phyloP scores from a whole-genome alignment of 352 stramenopile genomes.

The Phytophthora cryptogea region DNA sequence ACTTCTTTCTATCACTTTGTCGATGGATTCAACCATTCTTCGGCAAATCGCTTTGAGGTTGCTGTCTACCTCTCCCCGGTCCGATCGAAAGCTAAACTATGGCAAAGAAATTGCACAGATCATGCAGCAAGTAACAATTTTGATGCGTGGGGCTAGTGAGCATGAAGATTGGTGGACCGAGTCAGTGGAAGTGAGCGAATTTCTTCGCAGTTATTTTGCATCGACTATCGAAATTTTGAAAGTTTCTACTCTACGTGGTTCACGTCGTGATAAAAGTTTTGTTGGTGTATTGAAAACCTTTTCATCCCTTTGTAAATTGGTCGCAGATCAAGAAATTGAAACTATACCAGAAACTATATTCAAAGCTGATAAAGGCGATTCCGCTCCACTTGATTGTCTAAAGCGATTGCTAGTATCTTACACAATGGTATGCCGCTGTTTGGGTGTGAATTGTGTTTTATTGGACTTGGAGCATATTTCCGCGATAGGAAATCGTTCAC shows the following conservation, averaged over 20 bases:
- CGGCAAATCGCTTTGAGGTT: slow-evolving; percentile 30
- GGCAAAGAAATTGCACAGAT: slow-evolving; percentile 21
- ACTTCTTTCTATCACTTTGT: slow-evolving; percentile 33
- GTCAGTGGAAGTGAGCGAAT: slow-evolving; percentile 10
- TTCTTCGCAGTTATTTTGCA: slow-evolving; percentile 26
- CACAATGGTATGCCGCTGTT: slow-evolving; percentile 22
- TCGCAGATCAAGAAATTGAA: slow-evolving; percentile 19
- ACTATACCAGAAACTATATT: background rate
- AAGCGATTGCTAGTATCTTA: slow-evolving; percentile 31
- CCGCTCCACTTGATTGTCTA: slow-evolving; percentile 9
- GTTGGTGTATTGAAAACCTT: background rate
- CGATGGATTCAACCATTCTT: slow-evolving; percentile 14
- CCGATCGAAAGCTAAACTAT: slow-evolving; percentile 19
- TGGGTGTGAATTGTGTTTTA: slow-evolving; percentile 23
- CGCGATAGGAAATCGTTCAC: background rate
- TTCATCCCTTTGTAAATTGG: slow-evolving; percentile 5
- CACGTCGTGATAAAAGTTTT: background rate
- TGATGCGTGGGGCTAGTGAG: background rate
- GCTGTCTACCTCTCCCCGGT: slow-evolving; percentile 15
- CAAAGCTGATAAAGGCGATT: background rate
- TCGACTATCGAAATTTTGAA: slow-evolving; percentile 6
- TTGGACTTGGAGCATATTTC: slow-evolving; percentile 33
- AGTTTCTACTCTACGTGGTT: background rate
- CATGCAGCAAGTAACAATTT: slow-evolving; percentile 3
- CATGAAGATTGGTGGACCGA: slow-evolving; percentile 20